Base-by-base conservation (phyloP, 768 basidiomycete genomes). In the Suillus fuscotomentosus region DNA sequence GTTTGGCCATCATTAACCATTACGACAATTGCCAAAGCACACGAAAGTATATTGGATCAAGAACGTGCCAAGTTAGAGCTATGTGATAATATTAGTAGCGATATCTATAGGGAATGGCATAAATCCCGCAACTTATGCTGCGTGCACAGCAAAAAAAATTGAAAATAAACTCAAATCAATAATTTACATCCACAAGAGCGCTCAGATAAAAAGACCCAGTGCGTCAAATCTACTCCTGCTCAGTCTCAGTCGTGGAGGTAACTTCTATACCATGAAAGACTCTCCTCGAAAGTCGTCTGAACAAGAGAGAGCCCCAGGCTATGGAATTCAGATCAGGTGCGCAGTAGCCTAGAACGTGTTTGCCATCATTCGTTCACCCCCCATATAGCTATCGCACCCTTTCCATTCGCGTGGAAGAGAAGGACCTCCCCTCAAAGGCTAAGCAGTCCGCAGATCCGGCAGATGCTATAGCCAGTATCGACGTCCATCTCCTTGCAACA, bases 401-500 rank as follows among this genome's bases (percentile, higher is more conserved):
- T 13, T 82, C 82, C 3, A 79, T 82, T 51, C 79, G 79, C 14
- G 77, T 82, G 60, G 78, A 77, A 22, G 75, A 79, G 61, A 70
- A 71, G 43, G 65, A 53, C 36, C 55, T 55, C 20, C 65, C 64
- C 57, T 60, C 54, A 38, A 70, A 69, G 42, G 60, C 69, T 6
- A 69, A 67, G 59, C 64, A 67, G 34, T 67, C 71, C 1, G 3
- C 63, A 2, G 80, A 81, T 60, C 76, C 80, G 7, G 76, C 77
- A 4, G 70, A 77, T 64, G 76, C 75, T 61, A 77, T 84, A 70
- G 72, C 79, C 31, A 68, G 77, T 22, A 81, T 87, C 63, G 84
- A 87, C 60, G 82, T 81, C 62, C 86, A 87, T 66, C 73, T 74
- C 43, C 68, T 85, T 17, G 31, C 76, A 0, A 56, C 73, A 0